Conservation (phyloP, 2,329 filamentous ascomycete species). For the Akanthomyces lecanii region DNA sequence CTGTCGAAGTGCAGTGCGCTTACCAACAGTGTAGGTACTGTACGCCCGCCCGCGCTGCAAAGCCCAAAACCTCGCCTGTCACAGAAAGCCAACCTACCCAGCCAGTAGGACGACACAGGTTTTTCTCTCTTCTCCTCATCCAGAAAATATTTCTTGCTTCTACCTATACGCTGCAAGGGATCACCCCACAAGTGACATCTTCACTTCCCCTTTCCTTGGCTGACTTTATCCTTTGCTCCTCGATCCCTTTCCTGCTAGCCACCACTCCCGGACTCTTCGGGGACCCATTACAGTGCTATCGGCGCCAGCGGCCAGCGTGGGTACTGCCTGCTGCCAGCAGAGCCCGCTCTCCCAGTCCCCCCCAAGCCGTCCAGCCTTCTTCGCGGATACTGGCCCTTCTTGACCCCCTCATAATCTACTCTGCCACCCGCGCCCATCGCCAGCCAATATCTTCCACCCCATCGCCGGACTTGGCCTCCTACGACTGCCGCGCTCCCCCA, state of each 20-base stretch:
- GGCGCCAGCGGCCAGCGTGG: slow-evolving; percentile 1
- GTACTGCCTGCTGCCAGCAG: not conserved
- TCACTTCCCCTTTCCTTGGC: not conserved
- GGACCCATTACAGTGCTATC: not conserved
- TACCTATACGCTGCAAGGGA: not conserved
- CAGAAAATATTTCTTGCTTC: not conserved
- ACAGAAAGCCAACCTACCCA: not conserved
- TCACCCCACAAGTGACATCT: not conserved
- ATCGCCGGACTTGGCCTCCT: slow-evolving; percentile 11
- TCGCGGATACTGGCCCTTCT: slow-evolving; percentile 3
- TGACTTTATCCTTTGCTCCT: not conserved
- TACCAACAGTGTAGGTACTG: not conserved
- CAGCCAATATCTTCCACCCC: slow-evolving; percentile 2
- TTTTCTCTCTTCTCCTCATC: not conserved
- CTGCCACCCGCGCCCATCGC: slow-evolving; percentile 11
- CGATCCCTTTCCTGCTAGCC: not conserved
- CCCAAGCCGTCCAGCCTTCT: slow-evolving; percentile 5
- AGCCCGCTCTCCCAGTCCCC: not conserved
- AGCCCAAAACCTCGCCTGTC: not conserved
- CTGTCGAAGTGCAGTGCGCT: not conserved
- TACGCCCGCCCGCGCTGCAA: not conserved
- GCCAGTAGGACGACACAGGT: not conserved
- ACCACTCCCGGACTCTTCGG: not conserved
- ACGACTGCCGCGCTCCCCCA: not conserved
- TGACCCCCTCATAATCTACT: slow-evolving; percentile 17